phyloP scores from a whole-genome alignment of 116 monocot genomes.

The Zostera marina region DNA sequence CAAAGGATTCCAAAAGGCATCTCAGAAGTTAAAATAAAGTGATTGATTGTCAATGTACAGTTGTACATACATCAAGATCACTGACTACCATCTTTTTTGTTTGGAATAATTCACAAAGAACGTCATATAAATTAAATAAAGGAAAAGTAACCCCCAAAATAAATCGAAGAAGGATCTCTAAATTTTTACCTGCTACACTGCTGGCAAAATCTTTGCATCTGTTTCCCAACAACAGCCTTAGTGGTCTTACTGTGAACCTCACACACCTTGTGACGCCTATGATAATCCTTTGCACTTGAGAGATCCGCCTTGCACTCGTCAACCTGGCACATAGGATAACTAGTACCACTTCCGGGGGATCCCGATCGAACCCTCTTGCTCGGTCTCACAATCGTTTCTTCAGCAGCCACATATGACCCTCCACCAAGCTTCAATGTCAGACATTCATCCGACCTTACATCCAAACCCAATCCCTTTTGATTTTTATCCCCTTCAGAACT shows the following conservation, averaged over 20 bases:
- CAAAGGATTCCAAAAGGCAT: background rate
- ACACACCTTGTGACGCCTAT: constrained; percentile 86
- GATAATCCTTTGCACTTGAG: constrained; percentile 75
- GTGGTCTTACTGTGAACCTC: constrained; percentile 77
- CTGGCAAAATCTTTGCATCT: constrained; percentile 94
- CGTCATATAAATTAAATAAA: no score
- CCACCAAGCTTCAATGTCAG: constrained; percentile 57
- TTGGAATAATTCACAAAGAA: no score
- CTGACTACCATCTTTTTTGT: background rate
- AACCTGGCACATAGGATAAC: constrained; percentile 60
- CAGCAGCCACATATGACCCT: constrained; percentile 3
- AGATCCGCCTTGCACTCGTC: constrained; percentile 79
- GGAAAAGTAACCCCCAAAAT: background rate
- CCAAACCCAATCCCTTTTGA: background rate
- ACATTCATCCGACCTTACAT: constrained; percentile 10
- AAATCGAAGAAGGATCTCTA: background rate
- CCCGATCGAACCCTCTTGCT: constrained; percentile 66
- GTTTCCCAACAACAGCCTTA: constrained; percentile 46
- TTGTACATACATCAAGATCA: background rate
- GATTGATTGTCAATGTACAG: background rate
- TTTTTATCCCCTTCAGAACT: constrained; percentile 4
- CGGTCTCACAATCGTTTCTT: constrained; percentile 36
- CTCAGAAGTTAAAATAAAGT: background rate
- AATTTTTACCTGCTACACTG: constrained; percentile 80
- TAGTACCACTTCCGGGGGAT: constrained; percentile 33